Base-by-base conservation (phyloP, 805 yeast genomes). In the Ascoidea asiatica region DNA sequence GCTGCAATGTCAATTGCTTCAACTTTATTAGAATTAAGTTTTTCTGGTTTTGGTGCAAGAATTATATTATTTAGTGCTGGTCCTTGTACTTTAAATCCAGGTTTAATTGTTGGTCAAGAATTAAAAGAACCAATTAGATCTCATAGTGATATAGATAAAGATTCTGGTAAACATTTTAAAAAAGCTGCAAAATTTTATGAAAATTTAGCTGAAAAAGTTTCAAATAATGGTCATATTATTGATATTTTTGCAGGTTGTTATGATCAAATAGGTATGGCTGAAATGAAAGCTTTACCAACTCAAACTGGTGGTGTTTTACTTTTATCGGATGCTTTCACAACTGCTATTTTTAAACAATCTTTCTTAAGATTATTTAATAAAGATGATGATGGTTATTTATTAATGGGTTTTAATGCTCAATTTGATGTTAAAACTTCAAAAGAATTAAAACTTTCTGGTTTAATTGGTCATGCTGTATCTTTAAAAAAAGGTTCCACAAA, bases 101-200 rank as follows among this genome's bases (percentile, higher is more conserved):
- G 99, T 54, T 68, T 85, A 60, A 87, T 92, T 52, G 99, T 92
- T 22, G 86, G 90, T 40, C 78, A 81, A 20, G 92, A 88, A 61
- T 73, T 92, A 60, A 84, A 85, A 60, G 98, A 92, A 64, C 96
- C 98, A 42, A 83, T 92, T 55, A 79, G 99, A 69, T 92, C 98
- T 6, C 99, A 92, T 65, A 86, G 84, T 57, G 98, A 92, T 61
- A 85, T 92, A 52, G 97, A 92, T 61, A 80, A 88, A 52, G 97
- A 90, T 55, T 64, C 73, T 42, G 95, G 95, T 45, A 81, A 81
- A 57, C 95, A 88, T 60, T 85, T 79, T 66, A 81, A 84, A 57
- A 85, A 84, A 61, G 94, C 96, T 7, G 74, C 73, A 54, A 81
- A 85, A 61, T 88, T 77, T 57, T 89, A 88, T 62, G 89, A 83